Evolutionary conservation across 805 yeast genomes (phyloP), one percentile per base, ranked within the genome.

Genomic region (Scheffersomyces amazonensis): DNA sequence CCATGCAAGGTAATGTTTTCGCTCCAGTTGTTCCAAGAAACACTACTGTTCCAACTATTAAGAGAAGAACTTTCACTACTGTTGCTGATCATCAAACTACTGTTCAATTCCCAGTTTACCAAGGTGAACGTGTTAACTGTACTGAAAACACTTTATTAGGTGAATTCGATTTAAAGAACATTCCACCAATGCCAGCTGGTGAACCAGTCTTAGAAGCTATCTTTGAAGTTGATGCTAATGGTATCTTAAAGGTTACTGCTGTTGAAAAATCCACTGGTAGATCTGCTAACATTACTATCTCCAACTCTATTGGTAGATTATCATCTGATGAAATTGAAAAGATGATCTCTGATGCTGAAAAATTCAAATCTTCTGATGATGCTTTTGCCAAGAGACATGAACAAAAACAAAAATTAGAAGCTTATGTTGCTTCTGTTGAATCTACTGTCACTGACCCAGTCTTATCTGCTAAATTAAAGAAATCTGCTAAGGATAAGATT

Each of bases 301-400:
- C 74, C 43, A 69, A 69, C 70, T 68, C 73, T 37, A 69, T 68
- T 50, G 74, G 74, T 67, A 67, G 72, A 65, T 66, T 69, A 59
- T 69, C 74, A 27, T 60, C 72, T 49, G 74, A 68, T 43, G 74
- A 69, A 61, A 69, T 69, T 53, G 74, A 69, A 62, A 63, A 68
- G 64, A 69, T 69, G 74, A 68, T 69, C 52, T 52, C 55, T 47
- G 74, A 69, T 54, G 74, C 74, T 53, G 74, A 69, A 59, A 69
- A 69, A 56, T 69, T 89, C 96, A 91, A 91, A 88, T 79, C 91
- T 65, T 87, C 96, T 60, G 99, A 91, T 75, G 97, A 91, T 69
- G 96, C 95, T 62, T 93, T 91, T 86, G 95, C 98, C 75, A 91
- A 90, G 90, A 85, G 85, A 71, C 97, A 91, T 79, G 98, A 93